Percentiles rank a stretch among this genome's conserved stretches.
These are phyloP conservation scores for Ophiostoma montium DNA, from an alignment of 2,329 filamentous ascomycete genomes.

Conservation along the genomic window DNA sequence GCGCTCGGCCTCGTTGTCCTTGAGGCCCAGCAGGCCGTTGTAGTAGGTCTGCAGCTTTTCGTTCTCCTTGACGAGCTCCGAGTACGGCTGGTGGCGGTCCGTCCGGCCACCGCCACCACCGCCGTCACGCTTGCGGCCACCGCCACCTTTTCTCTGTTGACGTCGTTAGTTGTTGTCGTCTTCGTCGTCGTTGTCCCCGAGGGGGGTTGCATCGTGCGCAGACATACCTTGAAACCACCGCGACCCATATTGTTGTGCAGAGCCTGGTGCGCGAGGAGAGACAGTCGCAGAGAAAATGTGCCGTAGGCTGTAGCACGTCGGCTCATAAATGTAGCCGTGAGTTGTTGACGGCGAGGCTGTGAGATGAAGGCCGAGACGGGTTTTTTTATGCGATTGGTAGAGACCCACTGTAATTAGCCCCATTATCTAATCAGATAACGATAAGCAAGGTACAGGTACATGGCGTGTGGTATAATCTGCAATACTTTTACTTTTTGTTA, in stretches of 20 bases:
- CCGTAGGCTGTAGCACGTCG: neutral
- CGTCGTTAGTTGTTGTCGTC: neutral
- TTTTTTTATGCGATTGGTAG: neutral
- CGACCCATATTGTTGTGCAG: conserved; percentile 10
- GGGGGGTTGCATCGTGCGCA: neutral
- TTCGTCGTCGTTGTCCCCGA: neutral
- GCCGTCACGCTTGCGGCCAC: conserved; percentile 18
- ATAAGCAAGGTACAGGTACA: neutral
- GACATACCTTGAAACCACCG: conserved; percentile 12
- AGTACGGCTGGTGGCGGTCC: conserved; percentile 30
- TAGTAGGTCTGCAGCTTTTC: conserved; percentile 80
- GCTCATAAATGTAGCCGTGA: neutral
- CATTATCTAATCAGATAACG: too few relatives aligned
- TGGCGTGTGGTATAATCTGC: too few relatives aligned
- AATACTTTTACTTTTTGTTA: too few relatives aligned
- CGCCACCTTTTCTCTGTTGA: conserved; percentile 17
- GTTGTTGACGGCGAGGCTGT: neutral
- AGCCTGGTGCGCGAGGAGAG: neutral
- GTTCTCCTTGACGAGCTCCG: conserved; percentile 62
- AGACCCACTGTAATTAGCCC: neutral
- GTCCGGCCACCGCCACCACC: conserved; percentile 17
- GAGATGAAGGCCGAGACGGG: neutral
- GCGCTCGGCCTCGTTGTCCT: conserved; percentile 50
- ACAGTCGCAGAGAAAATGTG: neutral
- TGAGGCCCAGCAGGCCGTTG: conserved; percentile 59